Percentiles rank a stretch among this genome's conserved stretches.
phyloP scores from a whole-genome alignment of 2,329 filamentous ascomycete species.

The Delphinella strobiligena region DNA sequence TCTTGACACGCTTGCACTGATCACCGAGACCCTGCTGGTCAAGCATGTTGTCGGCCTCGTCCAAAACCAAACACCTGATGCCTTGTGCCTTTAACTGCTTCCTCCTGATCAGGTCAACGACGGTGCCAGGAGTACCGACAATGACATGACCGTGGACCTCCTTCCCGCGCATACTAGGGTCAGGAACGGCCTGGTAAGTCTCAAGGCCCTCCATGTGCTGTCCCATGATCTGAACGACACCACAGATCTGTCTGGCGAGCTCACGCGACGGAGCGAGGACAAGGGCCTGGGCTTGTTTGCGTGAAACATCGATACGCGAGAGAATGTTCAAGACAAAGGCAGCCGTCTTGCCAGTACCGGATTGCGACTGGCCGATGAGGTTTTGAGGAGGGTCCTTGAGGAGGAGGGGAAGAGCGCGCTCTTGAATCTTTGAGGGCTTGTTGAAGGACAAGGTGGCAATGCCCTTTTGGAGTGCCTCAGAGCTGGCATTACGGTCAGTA shows the following conservation, averaged over 20 bases:
- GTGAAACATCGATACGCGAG: conserved; percentile 65
- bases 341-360: conserved; percentile 93
- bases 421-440: conserved; percentile 96
- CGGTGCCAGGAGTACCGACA: conserved; percentile 87
- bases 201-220: conserved; percentile 64
- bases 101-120: conserved; percentile 73
- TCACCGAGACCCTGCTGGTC: conserved; percentile 92
- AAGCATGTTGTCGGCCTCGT: conserved; percentile 98
- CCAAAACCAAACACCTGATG: conserved; percentile 76
- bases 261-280: conserved; percentile 88
- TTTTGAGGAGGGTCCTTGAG: conserved; percentile 77
- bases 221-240: conserved; percentile 73
- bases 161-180: conserved; percentile 56
- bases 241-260: conserved; percentile 85
- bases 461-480: conserved; percentile 59
- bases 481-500: conserved; percentile 26
- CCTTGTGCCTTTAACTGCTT: conserved; percentile 59
- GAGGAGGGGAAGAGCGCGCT: conserved; percentile 82
- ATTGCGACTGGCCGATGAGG: conserved; percentile 98
- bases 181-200: conserved; percentile 72
- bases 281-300: conserved; percentile 68
- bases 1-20: conserved; percentile 83
- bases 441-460: conserved; percentile 74
- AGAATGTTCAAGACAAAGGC: conserved; percentile 91
- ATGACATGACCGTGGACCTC: conserved; percentile 66